A percentile compares a stretch with the other conserved stretches of the same genome.
Conservation (phyloP, 768 basidiomycete species). For the Leccinum disarticulatum region DNA sequence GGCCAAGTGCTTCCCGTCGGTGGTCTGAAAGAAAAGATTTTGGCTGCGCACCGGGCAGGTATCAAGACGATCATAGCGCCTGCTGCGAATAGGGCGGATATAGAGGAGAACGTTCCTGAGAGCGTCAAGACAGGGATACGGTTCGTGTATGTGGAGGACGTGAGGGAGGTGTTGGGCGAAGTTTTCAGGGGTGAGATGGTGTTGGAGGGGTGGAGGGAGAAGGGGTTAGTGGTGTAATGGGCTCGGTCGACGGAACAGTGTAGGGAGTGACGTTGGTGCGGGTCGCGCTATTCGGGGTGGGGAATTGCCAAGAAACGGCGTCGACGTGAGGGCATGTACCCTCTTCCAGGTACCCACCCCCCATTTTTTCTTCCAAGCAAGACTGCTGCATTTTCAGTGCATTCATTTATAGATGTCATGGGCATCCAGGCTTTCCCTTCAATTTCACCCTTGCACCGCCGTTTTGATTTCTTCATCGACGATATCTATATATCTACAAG, state of each 20-base stretch:
- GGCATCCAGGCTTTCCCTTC: not conserved
- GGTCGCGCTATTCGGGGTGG: not conserved
- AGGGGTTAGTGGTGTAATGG: slow-evolving; percentile 34
- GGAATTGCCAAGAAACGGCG: not conserved
- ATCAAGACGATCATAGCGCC: slow-evolving; percentile 92
- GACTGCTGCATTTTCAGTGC: not conserved
- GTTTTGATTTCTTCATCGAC: not conserved
- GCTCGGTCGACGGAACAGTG: not conserved
- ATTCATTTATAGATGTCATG: not conserved
- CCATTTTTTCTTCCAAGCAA: not conserved
- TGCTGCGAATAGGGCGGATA: slow-evolving; percentile 86
- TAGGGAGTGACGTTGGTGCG: not conserved
- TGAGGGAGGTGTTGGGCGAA: slow-evolving; percentile 84
- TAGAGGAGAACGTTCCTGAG: slow-evolving; percentile 95
- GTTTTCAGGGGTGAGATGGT: slow-evolving; percentile 70
- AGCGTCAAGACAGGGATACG: slow-evolving; percentile 94
- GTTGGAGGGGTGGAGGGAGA: slow-evolving; percentile 68
- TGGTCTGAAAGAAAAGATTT: slow-evolving; percentile 93
- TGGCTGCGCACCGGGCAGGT: slow-evolving; percentile 94
- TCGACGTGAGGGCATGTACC: not conserved
- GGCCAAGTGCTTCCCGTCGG: slow-evolving; percentile 97
- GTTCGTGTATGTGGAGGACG: slow-evolving; percentile 94
- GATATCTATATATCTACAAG: not conserved
- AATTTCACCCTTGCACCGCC: not conserved
- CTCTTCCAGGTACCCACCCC: not conserved